A percentile compares a stretch with the other conserved stretches of the same genome.
phyloP scores from a whole-genome alignment of 1,284 basidiomycete species.

The Dichomitus squalens region DNA sequence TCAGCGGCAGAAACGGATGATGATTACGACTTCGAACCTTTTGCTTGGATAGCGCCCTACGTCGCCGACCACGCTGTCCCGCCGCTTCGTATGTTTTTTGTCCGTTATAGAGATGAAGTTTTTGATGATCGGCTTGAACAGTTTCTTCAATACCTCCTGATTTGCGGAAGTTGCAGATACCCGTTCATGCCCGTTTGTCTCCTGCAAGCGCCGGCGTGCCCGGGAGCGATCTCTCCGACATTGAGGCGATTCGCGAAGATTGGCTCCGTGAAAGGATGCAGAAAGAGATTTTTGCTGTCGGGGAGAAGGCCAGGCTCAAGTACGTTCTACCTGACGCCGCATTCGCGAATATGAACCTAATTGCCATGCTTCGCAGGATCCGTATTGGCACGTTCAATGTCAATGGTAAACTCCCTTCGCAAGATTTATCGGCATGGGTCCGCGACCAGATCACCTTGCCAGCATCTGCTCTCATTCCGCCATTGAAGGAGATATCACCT shows the following conservation, averaged over 20 bases:
- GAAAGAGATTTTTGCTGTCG: constrained; percentile 13
- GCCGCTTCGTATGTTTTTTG: constrained; percentile 14
- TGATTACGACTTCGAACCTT: constrained; percentile 16
- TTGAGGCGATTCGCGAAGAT: constrained; percentile 57
- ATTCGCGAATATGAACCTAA: neutral
- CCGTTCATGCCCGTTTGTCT: constrained; percentile 56
- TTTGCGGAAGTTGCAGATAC: constrained; percentile 48
- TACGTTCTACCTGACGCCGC: constrained; percentile 8
- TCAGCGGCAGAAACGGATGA: constrained; percentile 13
- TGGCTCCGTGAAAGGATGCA: constrained; percentile 48
- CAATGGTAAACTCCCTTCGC: constrained; percentile 71
- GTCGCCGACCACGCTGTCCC: constrained; percentile 12
- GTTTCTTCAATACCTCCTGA: constrained; percentile 49
- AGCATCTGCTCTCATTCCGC: constrained; percentile 35
- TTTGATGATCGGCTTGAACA: constrained; percentile 9
- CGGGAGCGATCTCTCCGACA: constrained; percentile 61
- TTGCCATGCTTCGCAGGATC: constrained; percentile 41
- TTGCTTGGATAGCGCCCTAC: constrained; percentile 39
- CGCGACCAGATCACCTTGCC: constrained; percentile 22
- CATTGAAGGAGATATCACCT: constrained; percentile 42
- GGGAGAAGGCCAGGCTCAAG: constrained; percentile 25
- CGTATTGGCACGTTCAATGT: constrained; percentile 81
- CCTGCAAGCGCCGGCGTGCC: constrained; percentile 59
- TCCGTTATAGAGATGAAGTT: too few species aligned
- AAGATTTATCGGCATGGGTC: constrained; percentile 62